Evolutionary conservation across 257 asterid genomes (phyloP).

Genomic region (Solanum lignicaule): DNA sequence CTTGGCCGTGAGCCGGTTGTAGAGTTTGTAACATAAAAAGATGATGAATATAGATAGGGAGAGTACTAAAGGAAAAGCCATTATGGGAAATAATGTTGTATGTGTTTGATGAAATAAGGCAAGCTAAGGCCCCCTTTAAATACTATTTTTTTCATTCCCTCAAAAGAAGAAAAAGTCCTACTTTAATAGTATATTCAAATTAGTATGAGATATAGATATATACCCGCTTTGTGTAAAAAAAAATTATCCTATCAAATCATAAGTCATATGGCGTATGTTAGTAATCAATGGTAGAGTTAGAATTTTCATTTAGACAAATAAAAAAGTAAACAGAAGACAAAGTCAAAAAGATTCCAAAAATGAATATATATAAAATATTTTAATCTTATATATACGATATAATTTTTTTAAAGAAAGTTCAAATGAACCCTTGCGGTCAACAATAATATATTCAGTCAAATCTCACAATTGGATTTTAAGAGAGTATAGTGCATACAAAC

Average conservation of each 20-base stretch:
- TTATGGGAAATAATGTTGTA: not conserved
- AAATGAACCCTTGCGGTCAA: not conserved
- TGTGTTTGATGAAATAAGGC: not conserved
- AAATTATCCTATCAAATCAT: not conserved
- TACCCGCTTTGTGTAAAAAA: not conserved
- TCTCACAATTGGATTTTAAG: rapidly evolving
- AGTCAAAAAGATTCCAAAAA: not conserved
- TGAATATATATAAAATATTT: not conserved
- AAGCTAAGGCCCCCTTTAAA: not conserved
- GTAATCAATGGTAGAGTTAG: rapidly evolving
- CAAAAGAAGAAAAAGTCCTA: not conserved
- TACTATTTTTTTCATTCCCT: not conserved
- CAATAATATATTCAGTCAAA: too few species aligned
- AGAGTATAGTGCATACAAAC: too few species aligned
- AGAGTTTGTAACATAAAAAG: slow-evolving; percentile 28
- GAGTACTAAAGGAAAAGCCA: slow-evolving; percentile 19
- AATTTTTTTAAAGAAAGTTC: not conserved
- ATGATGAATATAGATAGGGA: slow-evolving; percentile 13
- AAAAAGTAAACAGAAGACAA: not conserved
- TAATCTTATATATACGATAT: not conserved
- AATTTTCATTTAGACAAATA: not conserved
- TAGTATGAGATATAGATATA: not conserved
- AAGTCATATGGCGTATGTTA: not conserved
- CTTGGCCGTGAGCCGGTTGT: slow-evolving; percentile 25
- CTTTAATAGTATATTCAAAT: not conserved